Evolutionary conservation across 164 flowering plant genomes (phyloP), one percentile per base, ranked within the genome.

Genomic region (Annona cherimola): DNA sequence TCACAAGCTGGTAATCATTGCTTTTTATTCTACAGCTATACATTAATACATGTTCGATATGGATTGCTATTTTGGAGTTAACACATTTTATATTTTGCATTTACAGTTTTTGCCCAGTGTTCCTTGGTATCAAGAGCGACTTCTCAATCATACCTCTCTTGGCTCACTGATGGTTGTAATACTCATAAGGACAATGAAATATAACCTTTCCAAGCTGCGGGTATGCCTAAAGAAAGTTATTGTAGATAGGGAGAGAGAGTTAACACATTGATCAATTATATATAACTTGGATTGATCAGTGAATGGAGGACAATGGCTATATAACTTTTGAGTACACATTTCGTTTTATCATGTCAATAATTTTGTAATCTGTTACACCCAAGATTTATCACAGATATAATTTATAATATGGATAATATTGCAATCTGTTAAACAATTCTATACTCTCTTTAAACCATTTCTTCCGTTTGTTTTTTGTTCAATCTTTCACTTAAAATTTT

Each of bases 121-220:
- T 78, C 90, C 98, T 61, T 96, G 99, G 99, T 96, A 93, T 76
- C 81, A 89, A 83, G 99, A 96, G 71, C 90, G 94, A 45, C 93
- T 79, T 71, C 94, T 96, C 65, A 93, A 93, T 75, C 91, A 91
- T 70, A 89, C 90, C 60, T 91, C 99, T 69, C 97, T 96, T 67
- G 99, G 99, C 73, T 96, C 99, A 74, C 81, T 96, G 71, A 82
- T 91, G 92, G 92, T 93, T 78, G 86, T 96, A 71, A 81, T 93
- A 76, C 86, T 93, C 50, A 90, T 93, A 73, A 90, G 97, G 83
- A 96, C 99, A 66, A 94, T 96, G 76, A 89, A 96, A 74, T 91
- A 91, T 73, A 96, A 93, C 75, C 83, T 95, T 44, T 91, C 96
- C 26, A 91, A 91, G 85, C 78, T 90, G 71, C 86, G 92, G 94